These are phyloP conservation scores for Magnolia officinalis DNA, from an alignment of 164 flowering plant species.

Conservation along the genomic window DNA sequence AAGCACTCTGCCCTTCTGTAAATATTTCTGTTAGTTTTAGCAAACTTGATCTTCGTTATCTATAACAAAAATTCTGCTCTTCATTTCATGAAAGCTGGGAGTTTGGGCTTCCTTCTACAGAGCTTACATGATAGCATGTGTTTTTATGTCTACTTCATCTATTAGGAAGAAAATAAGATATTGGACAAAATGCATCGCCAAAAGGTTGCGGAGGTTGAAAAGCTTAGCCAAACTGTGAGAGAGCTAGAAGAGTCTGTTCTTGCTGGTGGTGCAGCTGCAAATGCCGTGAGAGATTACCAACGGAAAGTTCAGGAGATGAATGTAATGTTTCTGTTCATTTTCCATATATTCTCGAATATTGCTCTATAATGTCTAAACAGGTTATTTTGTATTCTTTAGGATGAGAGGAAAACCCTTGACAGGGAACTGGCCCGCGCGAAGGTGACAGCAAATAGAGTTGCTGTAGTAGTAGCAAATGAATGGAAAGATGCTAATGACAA, in stretches of 20 bases:
- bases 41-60: too few relatives aligned
- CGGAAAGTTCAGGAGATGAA: slow-evolving; percentile 71
- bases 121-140: too few relatives aligned
- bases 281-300: slow-evolving; percentile 73
- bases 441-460: slow-evolving; percentile 76
- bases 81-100: too few relatives aligned
- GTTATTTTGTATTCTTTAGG: slow-evolving; percentile 32
- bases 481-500: slow-evolving; percentile 89
- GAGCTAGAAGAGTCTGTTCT: slow-evolving; percentile 77
- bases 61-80: too few relatives aligned
- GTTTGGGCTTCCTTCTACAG: too few relatives aligned
- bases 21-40: neutral
- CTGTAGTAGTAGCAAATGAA: slow-evolving; percentile 80
- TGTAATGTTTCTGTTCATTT: slow-evolving; percentile 29
- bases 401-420: slow-evolving; percentile 64
- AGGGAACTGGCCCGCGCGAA: slow-evolving; percentile 81
- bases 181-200: slow-evolving; percentile 70
- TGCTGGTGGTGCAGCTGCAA: slow-evolving; percentile 78
- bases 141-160: neutral
- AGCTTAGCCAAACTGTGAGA: slow-evolving; percentile 61
- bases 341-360: neutral
- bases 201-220: slow-evolving; percentile 69
- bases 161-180: slow-evolving; percentile 64
- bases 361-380: neutral
- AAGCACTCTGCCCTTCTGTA: neutral